Conservation (phyloP, 306 rosid genomes). For the Trifolium subterraneum region DNA sequence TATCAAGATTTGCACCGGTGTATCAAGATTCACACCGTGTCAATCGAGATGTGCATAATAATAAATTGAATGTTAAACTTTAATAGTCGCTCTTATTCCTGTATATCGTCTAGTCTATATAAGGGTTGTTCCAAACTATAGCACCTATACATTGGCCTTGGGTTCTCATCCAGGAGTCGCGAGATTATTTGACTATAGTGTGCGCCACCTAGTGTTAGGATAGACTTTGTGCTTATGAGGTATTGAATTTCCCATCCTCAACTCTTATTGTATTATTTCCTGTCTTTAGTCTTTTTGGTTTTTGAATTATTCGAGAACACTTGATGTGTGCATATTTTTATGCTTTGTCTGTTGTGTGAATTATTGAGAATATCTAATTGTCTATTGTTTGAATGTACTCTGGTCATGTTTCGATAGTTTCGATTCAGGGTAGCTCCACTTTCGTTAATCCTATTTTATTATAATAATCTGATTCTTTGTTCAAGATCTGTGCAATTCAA, state of each 20-base stretch:
- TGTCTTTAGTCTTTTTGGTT: conserved; percentile 25
- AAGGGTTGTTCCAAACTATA: conserved; percentile 36
- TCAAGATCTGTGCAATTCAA: conserved; percentile 33
- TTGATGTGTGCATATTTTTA: conserved; percentile 1
- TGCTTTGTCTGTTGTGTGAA: not conserved
- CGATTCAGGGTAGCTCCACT: conserved; percentile 6
- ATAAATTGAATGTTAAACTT: no score
- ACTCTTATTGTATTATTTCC: not conserved
- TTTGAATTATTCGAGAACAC: conserved; percentile 19
- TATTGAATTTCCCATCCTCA: conserved; percentile 20
- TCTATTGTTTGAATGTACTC: conserved; percentile 16
- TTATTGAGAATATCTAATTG: conserved; percentile 21
- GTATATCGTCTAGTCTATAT: conserved; percentile 27
- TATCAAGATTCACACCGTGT: conserved; percentile 1
- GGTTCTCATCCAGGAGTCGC: conserved; percentile 27
- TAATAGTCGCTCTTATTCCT: conserved; percentile 8
- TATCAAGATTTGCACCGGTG: not conserved
- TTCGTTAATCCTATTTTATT: conserved; percentile 9
- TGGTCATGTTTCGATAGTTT: conserved; percentile 2
- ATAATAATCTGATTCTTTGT: conserved; percentile 22
- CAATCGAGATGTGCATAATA: conserved; percentile 8
- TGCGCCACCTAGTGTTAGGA: conserved; percentile 26
- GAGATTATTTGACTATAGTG: conserved; percentile 22
- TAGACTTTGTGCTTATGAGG: conserved; percentile 40
- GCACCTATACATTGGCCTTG: conserved; percentile 13